Evolutionary conservation across 768 basidiomycete genomes (phyloP), one percentile per base, ranked within the genome.

Genomic region (Lactarius pseudohatsudake): DNA sequence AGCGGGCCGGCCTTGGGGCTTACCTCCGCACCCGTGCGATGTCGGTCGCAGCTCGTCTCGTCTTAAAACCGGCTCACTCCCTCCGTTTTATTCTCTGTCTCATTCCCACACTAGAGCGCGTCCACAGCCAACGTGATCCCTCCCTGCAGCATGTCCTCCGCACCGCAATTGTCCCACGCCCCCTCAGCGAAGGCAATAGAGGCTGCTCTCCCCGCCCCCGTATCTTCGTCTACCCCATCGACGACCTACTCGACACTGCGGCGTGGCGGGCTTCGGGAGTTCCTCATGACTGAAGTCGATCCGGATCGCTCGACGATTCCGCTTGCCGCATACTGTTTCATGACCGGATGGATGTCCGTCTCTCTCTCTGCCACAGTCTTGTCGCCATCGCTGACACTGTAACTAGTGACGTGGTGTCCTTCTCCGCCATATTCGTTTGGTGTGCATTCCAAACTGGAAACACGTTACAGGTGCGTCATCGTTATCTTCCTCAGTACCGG

Each of bases 391-490:
- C 62, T 59, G 40, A 50, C 50, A 22, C 50, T 15, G 47, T 30
- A 34, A 16, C 30, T 68, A 92, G 90, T 16, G 88, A 90, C 72
- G 84, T 84, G 1, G 79, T 92, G 34, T 86, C 85, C 3, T 93
- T 93, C 78, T 85, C 89, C 54, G 88, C 92, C 2, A 79, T 91
- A 57, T 93, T 86, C 75, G 85, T 93, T 15, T 94, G 92, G 90
- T 90, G 88, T 75, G 91, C 88, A 16, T 93, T 92, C 76, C 91
- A 93, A 76, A 92, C 91, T 0, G 91, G 89, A 60, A 91, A 91
- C 73, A 85, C 85, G 69, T 81, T 85, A 11, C 87, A 89, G 79
- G 87, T 88, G 71, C 64, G 77, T 71, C 28, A 13, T 40, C 15
- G 15, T 40, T 43, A 68, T 50, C 28, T 53, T 41, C 61, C 43